Evolutionary conservation across 495 filamentous ascomycete genomes (phyloP).

Genomic region (Trichoderma reesei): DNA sequence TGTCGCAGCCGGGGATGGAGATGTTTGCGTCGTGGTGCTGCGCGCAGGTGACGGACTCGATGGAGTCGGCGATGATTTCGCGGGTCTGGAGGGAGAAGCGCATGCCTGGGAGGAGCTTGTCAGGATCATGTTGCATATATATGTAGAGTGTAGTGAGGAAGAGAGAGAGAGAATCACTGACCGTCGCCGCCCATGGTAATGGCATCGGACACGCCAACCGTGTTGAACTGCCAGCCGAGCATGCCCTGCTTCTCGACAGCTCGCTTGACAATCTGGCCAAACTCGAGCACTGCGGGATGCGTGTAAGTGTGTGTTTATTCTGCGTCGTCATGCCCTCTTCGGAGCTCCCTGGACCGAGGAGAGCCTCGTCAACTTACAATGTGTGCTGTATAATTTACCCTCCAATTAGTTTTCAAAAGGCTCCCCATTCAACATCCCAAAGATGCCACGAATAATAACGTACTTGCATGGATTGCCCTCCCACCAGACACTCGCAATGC

Average conservation of each 20-base stretch:
- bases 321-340: not conserved
- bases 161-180: conserved; percentile 24
- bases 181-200: conserved; percentile 97
- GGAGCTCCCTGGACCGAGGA: not conserved
- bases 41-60: conserved; percentile 85
- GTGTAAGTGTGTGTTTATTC: conserved; percentile 1
- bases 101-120: conserved; percentile 55
- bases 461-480: conserved; percentile 80
- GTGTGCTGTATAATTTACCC: conserved; percentile 27
- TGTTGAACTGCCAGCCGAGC: conserved; percentile 91
- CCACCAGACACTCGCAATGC: conserved; percentile 90
- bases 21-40: conserved; percentile 91
- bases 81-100: conserved; percentile 90
- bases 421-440: not conserved
- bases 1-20: conserved; percentile 91
- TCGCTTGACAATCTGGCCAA: conserved; percentile 85
- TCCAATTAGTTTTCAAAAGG: conserved; percentile 9
- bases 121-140: not conserved
- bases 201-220: conserved; percentile 83
- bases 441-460: conserved; percentile 16
- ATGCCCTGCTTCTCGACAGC: conserved; percentile 72
- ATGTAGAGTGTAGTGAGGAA: not conserved
- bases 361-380: conserved; percentile 26
- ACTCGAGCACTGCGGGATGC: conserved; percentile 55
- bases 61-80: conserved; percentile 90